These are phyloP conservation scores for Phytophthora boehmeriae DNA, from an alignment of 352 stramenopile genomes.

Conservation along the genomic window DNA sequence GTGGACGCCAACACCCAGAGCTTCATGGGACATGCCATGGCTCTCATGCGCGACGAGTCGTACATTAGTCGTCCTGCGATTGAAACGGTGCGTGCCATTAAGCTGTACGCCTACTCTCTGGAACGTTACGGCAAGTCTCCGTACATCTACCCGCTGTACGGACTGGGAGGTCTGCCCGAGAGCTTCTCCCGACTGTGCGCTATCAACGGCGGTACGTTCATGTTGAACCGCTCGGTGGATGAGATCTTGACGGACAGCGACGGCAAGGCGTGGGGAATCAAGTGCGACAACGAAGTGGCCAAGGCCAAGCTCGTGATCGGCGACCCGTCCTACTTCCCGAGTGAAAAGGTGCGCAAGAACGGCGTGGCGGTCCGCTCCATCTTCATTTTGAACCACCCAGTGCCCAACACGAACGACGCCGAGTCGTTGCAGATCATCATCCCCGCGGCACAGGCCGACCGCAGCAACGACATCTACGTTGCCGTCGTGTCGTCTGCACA, in stretches of 20 bases:
- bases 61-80: slow-evolving; percentile 90
- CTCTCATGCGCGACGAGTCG: slow-evolving; percentile 94
- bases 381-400: slow-evolving; percentile 99
- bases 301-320: slow-evolving; percentile 98
- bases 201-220: slow-evolving; percentile 99
- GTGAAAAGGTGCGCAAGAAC: slow-evolving; percentile 92
- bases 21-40: slow-evolving; percentile 99
- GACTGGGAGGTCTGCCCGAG: slow-evolving; percentile 97
- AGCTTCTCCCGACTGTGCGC: slow-evolving; percentile 99
- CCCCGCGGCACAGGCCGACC: slow-evolving; percentile 94
- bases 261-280: slow-evolving; percentile 94
- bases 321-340: slow-evolving; percentile 98
- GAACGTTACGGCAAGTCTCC: slow-evolving; percentile 96
- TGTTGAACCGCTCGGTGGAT: slow-evolving; percentile 97
- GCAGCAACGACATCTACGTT: slow-evolving; percentile 99
- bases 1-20: slow-evolving; percentile 97
- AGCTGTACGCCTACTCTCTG: slow-evolving; percentile 99
- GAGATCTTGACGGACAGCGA: slow-evolving; percentile 94
- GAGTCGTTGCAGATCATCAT: slow-evolving; percentile 99
- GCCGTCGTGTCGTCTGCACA: slow-evolving; percentile 95
- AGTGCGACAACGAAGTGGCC: slow-evolving; percentile 94
- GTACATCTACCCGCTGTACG: slow-evolving; percentile 99
- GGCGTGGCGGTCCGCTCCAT: slow-evolving; percentile 98
- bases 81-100: slow-evolving; percentile 95
- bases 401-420: slow-evolving; percentile 96